phyloP scores from a whole-genome alignment of 2,329 filamentous ascomycete genomes.

The Elsinoe necatrix region DNA sequence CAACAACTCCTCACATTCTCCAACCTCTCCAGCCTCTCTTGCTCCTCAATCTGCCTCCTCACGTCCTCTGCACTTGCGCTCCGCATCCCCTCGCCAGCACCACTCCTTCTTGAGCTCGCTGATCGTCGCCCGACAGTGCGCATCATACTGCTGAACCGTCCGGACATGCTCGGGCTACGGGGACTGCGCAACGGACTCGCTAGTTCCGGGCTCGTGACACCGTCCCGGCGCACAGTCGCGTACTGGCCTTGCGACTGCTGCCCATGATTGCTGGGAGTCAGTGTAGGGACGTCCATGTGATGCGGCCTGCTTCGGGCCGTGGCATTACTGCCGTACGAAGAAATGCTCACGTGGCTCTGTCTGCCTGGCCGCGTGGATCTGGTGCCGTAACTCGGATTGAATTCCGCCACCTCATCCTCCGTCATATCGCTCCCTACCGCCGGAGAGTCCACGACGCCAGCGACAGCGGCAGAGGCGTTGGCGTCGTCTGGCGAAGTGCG shows the following conservation, averaged over 20 bases:
- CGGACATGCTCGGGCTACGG: constrained; percentile 26
- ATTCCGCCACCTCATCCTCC: constrained; percentile 59
- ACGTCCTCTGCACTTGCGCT: constrained; percentile 70
- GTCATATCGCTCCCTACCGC: constrained; percentile 47
- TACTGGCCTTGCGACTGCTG: constrained; percentile 1
- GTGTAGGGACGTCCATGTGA: constrained; percentile 18
- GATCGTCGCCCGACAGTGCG: constrained; percentile 33
- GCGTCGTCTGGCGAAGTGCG: constrained; percentile 52
- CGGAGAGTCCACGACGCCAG: constrained; percentile 37
- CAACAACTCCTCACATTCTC: constrained; percentile 97
- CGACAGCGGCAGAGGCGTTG: constrained; percentile 24
- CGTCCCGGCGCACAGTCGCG: constrained; percentile 9
- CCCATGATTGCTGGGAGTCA: constrained; percentile 18
- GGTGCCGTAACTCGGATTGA: constrained; percentile 58
- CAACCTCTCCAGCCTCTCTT: constrained; percentile 66
- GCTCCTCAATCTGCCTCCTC: constrained; percentile 65
- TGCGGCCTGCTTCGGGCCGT: constrained; percentile 44
- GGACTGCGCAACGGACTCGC: background rate
- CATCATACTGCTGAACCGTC: constrained; percentile 43
- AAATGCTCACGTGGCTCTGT: constrained; percentile 34
- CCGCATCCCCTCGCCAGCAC: constrained; percentile 50
- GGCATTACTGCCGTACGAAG: constrained; percentile 42
- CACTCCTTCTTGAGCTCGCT: constrained; percentile 21
- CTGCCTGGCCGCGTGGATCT: constrained; percentile 41
- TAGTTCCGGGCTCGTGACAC: background rate